A percentile compares a stretch with the other conserved stretches of the same genome.
Evolutionary conservation across 1,284 basidiomycete species (phyloP).

Genomic region (Malassezia pachydermatis): DNA sequence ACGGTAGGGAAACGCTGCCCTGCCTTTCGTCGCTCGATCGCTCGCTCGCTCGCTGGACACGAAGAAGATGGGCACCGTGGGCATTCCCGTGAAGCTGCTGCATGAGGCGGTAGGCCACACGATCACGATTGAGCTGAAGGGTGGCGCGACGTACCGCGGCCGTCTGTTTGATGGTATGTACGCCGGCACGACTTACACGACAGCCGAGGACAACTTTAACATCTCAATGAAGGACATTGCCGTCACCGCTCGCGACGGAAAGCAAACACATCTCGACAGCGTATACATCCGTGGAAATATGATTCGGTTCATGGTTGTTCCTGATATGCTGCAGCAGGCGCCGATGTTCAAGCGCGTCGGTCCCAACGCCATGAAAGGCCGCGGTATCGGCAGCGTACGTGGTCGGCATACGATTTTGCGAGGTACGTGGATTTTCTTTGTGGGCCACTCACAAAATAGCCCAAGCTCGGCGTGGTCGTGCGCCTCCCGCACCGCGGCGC

Average conservation of each 20-base stretch:
- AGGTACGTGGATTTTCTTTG: slow-evolving; percentile 51
- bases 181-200: neutral
- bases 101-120: slow-evolving; percentile 71
- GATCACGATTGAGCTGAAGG: slow-evolving; percentile 95
- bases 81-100: slow-evolving; percentile 49
- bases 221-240: slow-evolving; percentile 94
- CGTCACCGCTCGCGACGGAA: slow-evolving; percentile 92
- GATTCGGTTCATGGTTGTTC: slow-evolving; percentile 86
- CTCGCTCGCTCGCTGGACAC: neutral
- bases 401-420: slow-evolving; percentile 92
- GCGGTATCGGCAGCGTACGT: slow-evolving; percentile 96
- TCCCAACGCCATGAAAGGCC: slow-evolving; percentile 93
- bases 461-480: slow-evolving; percentile 14
- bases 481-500: neutral
- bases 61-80: slow-evolving; percentile 47
- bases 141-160: slow-evolving; percentile 89
- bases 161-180: slow-evolving; percentile 68
- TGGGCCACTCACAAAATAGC: slow-evolving; percentile 12
- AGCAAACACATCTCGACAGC: slow-evolving; percentile 97
- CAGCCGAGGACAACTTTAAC: slow-evolving; percentile 97
- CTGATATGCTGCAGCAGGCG: slow-evolving; percentile 97
- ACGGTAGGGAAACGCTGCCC: neutral
- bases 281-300: slow-evolving; percentile 98
- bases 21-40: neutral
- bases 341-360: slow-evolving; percentile 99